Evolutionary conservation across 176 grass and related monocot species (phyloP).

Genomic region (Oryza longistaminata): DNA sequence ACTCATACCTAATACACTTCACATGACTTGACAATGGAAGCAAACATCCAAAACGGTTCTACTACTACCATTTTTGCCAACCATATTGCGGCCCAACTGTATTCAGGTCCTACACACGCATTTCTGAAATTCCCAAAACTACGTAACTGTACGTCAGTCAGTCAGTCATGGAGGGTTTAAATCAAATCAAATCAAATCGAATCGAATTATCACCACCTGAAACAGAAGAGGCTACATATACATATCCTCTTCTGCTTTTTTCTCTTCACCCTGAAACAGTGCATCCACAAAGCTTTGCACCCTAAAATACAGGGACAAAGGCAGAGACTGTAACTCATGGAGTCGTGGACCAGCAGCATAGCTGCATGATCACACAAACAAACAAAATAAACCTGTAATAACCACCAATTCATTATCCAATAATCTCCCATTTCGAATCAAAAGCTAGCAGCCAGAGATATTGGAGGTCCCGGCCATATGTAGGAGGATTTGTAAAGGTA

Average conservation of each 20-base stretch:
- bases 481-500: too few species aligned
- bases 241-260: background rate
- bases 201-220: background rate
- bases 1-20: background rate
- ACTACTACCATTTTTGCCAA: background rate
- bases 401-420: background rate
- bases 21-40: background rate
- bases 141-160: too few species aligned
- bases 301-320: background rate
- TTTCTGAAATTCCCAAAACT: too few species aligned
- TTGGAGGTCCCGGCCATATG: background rate
- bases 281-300: background rate
- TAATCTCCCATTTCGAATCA: background rate
- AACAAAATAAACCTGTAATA: background rate
- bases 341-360: background rate
- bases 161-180: too few species aligned
- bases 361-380: background rate
- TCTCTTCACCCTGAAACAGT: constrained; percentile 2
- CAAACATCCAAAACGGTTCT: background rate
- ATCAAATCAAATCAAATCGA: too few species aligned
- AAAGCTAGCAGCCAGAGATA: background rate
- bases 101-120: background rate
- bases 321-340: background rate
- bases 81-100: background rate
- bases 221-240: background rate